A percentile compares a stretch with the other conserved stretches of the same genome.
These are phyloP conservation scores for Microbotryum violaceum DNA, from an alignment of 1,284 basidiomycete species.

Conservation along the genomic window DNA sequence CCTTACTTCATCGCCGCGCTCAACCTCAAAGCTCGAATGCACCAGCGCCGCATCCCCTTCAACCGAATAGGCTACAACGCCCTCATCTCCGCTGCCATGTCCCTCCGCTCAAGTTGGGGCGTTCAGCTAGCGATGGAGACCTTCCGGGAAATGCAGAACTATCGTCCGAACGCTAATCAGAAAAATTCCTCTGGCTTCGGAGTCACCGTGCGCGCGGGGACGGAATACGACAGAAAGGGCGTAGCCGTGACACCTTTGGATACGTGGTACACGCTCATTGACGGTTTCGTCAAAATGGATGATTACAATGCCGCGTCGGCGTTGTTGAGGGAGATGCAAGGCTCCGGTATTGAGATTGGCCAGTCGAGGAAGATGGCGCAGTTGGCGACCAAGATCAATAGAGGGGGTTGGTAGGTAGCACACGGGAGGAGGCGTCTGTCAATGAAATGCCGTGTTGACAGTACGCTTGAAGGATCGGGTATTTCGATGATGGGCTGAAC, in stretches of 20 bases:
- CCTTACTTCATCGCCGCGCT: constrained; percentile 21
- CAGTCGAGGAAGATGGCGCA: constrained; percentile 5
- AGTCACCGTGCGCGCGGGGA: neutral
- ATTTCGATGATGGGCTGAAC: too few relatives aligned
- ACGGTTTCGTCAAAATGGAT: constrained; percentile 15
- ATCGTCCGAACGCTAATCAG: neutral
- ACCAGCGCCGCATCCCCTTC: constrained; percentile 17
- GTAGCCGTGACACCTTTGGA: constrained; percentile 4
- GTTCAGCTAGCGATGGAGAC: constrained; percentile 10
- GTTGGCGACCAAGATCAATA: constrained; percentile 11
- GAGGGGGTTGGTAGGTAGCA: constrained; percentile 6
- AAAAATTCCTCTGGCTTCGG: neutral
- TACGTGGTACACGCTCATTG: constrained; percentile 23
- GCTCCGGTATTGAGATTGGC: constrained; percentile 12
- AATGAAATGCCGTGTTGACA: too few relatives aligned
- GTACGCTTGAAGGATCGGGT: too few relatives aligned
- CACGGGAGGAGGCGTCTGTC: too few relatives aligned
- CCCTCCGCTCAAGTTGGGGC: constrained; percentile 10
- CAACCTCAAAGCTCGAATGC: constrained; percentile 23
- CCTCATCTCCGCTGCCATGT: constrained; percentile 18
- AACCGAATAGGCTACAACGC: constrained; percentile 30
- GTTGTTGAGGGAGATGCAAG: constrained; percentile 24
- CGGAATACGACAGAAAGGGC: neutral
- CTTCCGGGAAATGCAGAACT: constrained; percentile 15
- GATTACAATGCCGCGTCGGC: constrained; percentile 12